Evolutionary conservation across 2,329 filamentous ascomycete species (phyloP).

Genomic region (Penicillium sp.): DNA sequence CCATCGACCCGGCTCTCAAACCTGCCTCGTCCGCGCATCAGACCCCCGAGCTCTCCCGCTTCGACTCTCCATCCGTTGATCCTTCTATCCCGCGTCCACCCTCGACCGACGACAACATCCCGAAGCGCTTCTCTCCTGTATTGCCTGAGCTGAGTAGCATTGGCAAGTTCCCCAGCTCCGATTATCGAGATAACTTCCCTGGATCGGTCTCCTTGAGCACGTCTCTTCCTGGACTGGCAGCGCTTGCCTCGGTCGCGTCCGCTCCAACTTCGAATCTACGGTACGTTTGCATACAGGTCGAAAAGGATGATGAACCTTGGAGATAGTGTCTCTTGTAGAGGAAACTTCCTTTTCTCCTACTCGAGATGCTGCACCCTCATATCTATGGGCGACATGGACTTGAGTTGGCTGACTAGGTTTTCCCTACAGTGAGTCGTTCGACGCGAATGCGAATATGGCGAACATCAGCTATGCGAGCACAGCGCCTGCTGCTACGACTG

Average conservation of each 20-base stretch:
- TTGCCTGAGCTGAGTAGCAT: slow-evolving; percentile 39
- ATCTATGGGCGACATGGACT: slow-evolving; percentile 20
- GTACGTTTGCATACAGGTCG: slow-evolving; percentile 45
- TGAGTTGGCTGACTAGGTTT: slow-evolving; percentile 33
- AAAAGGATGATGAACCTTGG: not conserved
- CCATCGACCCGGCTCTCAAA: slow-evolving; percentile 58
- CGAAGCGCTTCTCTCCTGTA: slow-evolving; percentile 55
- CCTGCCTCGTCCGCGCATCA: slow-evolving; percentile 53
- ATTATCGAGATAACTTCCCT: slow-evolving; percentile 36
- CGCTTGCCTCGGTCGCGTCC: slow-evolving; percentile 64
- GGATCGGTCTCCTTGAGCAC: slow-evolving; percentile 43
- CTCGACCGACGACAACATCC: slow-evolving; percentile 50
- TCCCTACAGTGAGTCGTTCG: slow-evolving; percentile 44
- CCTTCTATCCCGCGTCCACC: slow-evolving; percentile 56
- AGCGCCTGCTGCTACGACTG: slow-evolving; percentile 69
- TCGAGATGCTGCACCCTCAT: slow-evolving; percentile 15
- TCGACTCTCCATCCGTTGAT: slow-evolving; percentile 55
- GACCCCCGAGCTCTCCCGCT: slow-evolving; percentile 42
- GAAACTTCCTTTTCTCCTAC: slow-evolving; percentile 1
- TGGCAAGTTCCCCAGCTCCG: slow-evolving; percentile 38
- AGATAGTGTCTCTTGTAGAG: no score
- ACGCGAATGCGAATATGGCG: slow-evolving; percentile 60
- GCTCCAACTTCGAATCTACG: slow-evolving; percentile 59
- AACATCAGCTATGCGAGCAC: slow-evolving; percentile 68
- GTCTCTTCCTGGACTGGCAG: slow-evolving; percentile 63